Evolutionary conservation across 1,139 yeast species (phyloP), one percentile per base, ranked within the genome.

Genomic region (Taiozyma sp.): DNA sequence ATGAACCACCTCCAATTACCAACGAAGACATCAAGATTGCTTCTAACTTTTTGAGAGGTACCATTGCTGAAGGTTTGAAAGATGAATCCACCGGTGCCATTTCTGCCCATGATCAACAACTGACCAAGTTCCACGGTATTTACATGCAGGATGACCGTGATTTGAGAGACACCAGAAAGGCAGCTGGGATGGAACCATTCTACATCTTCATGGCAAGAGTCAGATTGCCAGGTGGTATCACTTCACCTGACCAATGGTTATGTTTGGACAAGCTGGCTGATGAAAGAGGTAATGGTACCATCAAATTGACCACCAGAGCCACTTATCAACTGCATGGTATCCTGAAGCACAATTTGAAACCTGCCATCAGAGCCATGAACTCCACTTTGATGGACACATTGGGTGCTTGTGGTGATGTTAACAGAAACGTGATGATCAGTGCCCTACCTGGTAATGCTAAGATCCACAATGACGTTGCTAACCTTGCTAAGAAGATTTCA

Each of bases 61-160:
- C 96, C 1, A 92, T 93, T 69, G 95, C 82, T 40, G 96, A 87
- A 69, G 97, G 92, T 30, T 79, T 93, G 57, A 67, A 71, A 52
- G 98, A 93, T 67, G 78, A 80, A 57, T 78, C 92, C 4, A 92
- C 98, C 22, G 97, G 98, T 58, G 92, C 97, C 16, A 88, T 93
- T 60, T 79, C 87, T 59, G 95, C 97, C n/a, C 81, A 81, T 54
- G 97, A 91, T 70, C 96, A 91, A 72, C 97, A 91, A 72, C 73
- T 93, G 69, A 91, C 97, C 60, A 93, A 93, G 71, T 93, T 93
- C 81, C 98, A 93, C 69, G 99, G 99, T 72, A 91, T 92, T 60
- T 93, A 93, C 70, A 91, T 92, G 96, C 99, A 93, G 75, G 98
- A 93, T 70, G 98, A 93, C 68, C 89, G 99, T 73, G 99, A 93